Conservation (phyloP, 345 rosid species). For the Rhizophora apiculata region DNA sequence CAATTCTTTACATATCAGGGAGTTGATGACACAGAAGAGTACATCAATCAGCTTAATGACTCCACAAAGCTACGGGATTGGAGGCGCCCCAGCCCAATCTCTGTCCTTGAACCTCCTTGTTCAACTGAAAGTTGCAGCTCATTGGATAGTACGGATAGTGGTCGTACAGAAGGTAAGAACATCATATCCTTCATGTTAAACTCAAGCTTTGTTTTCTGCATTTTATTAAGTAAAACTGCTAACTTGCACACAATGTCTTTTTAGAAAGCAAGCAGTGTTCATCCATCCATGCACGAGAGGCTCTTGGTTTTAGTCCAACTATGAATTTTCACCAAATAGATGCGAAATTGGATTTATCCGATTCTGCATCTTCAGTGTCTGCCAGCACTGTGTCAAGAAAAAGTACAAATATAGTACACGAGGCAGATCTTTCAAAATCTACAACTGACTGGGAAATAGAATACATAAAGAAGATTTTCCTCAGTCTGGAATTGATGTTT, state of each 20-base stretch:
- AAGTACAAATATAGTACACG: conserved; percentile 9
- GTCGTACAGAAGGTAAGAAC: conserved; percentile 45
- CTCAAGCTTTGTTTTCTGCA: not conserved
- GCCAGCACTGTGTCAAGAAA: conserved; percentile 30
- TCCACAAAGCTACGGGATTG: conserved; percentile 28
- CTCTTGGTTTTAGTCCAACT: conserved; percentile 37
- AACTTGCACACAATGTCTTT: conserved; percentile 12
- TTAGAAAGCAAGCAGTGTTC: conserved; percentile 55
- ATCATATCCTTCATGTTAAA: not conserved
- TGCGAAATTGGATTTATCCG: conserved; percentile 52
- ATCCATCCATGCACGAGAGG: conserved; percentile 50
- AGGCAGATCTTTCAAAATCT: conserved; percentile 23
- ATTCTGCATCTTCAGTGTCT: conserved; percentile 66
- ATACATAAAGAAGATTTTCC: conserved; percentile 60
- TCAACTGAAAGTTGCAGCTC: conserved; percentile 65
- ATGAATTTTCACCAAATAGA: conserved; percentile 39
- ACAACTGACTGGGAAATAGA: conserved; percentile 52
- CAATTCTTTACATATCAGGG: conserved; percentile 36
- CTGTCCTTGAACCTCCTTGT: conserved; percentile 56
- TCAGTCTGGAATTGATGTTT: conserved; percentile 56
- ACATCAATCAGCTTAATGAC: conserved; percentile 33
- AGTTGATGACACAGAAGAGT: conserved; percentile 46
- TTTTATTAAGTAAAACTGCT: not conserved
- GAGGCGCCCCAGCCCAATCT: conserved; percentile 68
- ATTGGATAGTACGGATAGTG: conserved; percentile 51